These are phyloP conservation scores for Gossypium arboreum DNA, from an alignment of 345 rosid genomes.

Conservation along the genomic window DNA sequence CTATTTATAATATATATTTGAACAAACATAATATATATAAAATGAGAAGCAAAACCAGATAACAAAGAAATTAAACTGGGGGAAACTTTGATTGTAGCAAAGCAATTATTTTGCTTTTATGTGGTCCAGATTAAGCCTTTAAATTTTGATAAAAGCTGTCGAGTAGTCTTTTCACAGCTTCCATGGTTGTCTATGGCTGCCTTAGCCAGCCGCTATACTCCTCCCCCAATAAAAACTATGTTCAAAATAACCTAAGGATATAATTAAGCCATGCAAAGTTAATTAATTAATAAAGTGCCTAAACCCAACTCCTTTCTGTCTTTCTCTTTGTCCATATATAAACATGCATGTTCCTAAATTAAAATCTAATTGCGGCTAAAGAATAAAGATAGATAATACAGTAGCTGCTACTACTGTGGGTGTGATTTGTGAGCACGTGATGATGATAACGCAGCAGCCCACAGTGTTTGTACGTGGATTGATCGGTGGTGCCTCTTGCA, in stretches of 20 bases:
- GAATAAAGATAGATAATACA: too few relatives aligned
- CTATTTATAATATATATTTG: too few relatives aligned
- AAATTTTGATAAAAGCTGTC: neutral
- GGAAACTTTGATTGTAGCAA: too few relatives aligned
- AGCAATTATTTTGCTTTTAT: neutral
- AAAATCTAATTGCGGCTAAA: too few relatives aligned
- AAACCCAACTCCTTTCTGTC: too few relatives aligned
- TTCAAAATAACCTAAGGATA: neutral
- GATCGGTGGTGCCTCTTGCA: neutral
- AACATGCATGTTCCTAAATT: too few relatives aligned
- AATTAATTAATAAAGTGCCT: too few relatives aligned
- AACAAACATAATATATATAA: too few relatives aligned
- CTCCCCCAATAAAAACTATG: neutral
- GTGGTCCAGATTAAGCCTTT: conserved; percentile 10
- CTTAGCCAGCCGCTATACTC: neutral
- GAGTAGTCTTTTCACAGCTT: neutral
- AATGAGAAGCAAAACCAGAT: too few relatives aligned
- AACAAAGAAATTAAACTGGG: too few relatives aligned
- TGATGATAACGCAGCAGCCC: neutral
- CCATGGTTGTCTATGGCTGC: neutral
- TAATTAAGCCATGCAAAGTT: neutral
- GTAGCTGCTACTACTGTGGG: neutral
- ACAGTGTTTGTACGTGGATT: neutral
- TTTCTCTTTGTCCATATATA: too few relatives aligned
- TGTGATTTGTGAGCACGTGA: too few relatives aligned